These are phyloP conservation scores for Ambrosiella beaveri DNA, from an alignment of 2,329 filamentous ascomycete species.

Conservation along the genomic window DNA sequence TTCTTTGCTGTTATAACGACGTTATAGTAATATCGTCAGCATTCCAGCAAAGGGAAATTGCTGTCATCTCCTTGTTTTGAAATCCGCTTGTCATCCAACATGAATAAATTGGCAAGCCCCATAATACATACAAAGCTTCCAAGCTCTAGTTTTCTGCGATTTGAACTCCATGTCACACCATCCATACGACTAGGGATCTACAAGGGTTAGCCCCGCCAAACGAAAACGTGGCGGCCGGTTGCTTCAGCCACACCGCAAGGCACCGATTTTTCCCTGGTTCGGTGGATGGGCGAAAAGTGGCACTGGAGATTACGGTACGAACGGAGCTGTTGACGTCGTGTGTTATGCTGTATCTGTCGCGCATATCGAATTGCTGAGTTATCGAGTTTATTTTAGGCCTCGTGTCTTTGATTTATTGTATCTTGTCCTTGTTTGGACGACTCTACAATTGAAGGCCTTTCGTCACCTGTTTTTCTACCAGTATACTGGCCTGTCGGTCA, in stretches of 20 bases:
- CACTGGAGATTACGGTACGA: background rate
- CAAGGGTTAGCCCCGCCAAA: slow-evolving; percentile 7
- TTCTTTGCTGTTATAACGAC: background rate
- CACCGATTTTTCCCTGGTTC: slow-evolving; percentile 3
- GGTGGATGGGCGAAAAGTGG: slow-evolving; percentile 1
- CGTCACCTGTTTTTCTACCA: background rate
- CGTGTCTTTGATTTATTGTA: background rate
- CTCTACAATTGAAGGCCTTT: background rate
- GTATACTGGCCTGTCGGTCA: background rate
- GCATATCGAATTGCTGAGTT: background rate
- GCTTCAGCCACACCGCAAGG: slow-evolving; percentile 7
- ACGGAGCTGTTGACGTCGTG: background rate
- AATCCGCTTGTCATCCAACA: background rate
- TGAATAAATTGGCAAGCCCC: background rate
- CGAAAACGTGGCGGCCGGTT: slow-evolving; percentile 4
- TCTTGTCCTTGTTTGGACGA: background rate
- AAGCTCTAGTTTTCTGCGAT: background rate
- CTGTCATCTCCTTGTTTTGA: background rate
- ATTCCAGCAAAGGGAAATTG: background rate
- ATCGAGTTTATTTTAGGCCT: background rate
- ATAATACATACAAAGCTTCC: background rate
- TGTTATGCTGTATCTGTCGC: background rate
- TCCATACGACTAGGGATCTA: background rate
- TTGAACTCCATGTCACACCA: background rate
- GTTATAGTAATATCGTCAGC: background rate